Base-by-base conservation (phyloP, 345 rosid genomes). In the Eucalyptus pauciflora region DNA sequence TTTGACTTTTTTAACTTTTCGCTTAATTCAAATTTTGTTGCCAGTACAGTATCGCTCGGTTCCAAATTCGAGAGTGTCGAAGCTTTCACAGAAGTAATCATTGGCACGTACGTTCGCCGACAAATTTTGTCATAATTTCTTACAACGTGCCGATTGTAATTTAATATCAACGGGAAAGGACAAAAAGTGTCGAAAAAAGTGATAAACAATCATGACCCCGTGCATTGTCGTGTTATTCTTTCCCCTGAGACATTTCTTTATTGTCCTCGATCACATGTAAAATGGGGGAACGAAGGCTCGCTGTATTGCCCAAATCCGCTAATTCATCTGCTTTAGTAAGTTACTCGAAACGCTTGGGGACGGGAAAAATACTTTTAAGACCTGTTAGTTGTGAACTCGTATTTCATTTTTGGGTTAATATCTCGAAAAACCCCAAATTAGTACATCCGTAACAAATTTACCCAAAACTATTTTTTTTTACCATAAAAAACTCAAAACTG, bases 251-350 rank as follows among this genome's bases (percentile, higher is more conserved):
- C 31, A 62, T 13, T 62, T 29, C 71, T n/a, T 64, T 14, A 64
- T n/a, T 31, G 71, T n/a, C 71, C 17, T 7, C 16, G 16, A 62
- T 13, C 33, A 13, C 62, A 27, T 24, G 12, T 24, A 58, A 58
- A 58, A 24, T 11, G 37, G 76, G 31, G 76, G 37, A 20, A 52
- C 5, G 0, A n/a, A 7, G 76, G 37, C 3, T n/a, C 76, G n/a
- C 0, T 4, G 37, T 64, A 64, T 14, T 64, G 76, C 76, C 2
- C 37, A 0, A 62, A n/a, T 15, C 10, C 37, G 8, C 71, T 13
- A 0, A 29, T n/a, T n/a, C 71, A 5, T 29, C 0, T 29, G 37
- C 0, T 13, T n/a, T 64, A 29, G 18, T 64, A 29, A 64, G 7
- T 13, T 2, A 29, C 1, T 29, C 17, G 33, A 13, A 13, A 62